Percentiles rank a stretch among this genome's conserved stretches.
Conservation (phyloP, 345 rosid genomes). For the Ailanthus altissimus region DNA sequence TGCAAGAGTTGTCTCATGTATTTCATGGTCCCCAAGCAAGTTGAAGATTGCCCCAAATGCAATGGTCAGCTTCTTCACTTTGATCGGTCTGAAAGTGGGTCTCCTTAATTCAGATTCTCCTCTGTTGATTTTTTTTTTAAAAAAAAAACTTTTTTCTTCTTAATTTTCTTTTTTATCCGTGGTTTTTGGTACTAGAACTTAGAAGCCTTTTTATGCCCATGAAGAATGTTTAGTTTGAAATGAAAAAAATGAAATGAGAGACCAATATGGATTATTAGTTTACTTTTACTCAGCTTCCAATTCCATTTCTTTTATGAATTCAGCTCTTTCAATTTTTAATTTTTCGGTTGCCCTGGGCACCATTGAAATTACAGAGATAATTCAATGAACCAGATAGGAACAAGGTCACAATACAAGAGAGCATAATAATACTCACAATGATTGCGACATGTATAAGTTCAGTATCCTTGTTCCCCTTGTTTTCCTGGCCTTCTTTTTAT, state of each 20-base stretch:
- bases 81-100: conserved; percentile 51
- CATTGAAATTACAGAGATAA: neutral
- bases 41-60: conserved; percentile 83
- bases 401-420: conserved; percentile 17
- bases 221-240: conserved; percentile 36
- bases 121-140: conserved; percentile 1
- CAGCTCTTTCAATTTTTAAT: neutral
- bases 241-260: conserved; percentile 34
- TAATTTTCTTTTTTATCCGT: conserved; percentile 10
- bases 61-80: conserved; percentile 80
- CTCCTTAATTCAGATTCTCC: conserved; percentile 35
- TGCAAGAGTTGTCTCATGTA: conserved; percentile 96
- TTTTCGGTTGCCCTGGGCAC: neutral
- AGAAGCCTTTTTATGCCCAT: conserved; percentile 22
- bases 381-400: neutral
- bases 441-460: conserved; percentile 24
- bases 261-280: conserved; percentile 22
- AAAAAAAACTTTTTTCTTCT: neutral
- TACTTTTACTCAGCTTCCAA: neutral
- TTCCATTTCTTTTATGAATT: neutral
- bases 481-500: neutral
- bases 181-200: neutral
- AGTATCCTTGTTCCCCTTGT: neutral
- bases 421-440: conserved; percentile 22
- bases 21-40: conserved; percentile 84